Evolutionary conservation across 1,139 yeast genomes (phyloP).

Genomic region (Candida anutae): DNA sequence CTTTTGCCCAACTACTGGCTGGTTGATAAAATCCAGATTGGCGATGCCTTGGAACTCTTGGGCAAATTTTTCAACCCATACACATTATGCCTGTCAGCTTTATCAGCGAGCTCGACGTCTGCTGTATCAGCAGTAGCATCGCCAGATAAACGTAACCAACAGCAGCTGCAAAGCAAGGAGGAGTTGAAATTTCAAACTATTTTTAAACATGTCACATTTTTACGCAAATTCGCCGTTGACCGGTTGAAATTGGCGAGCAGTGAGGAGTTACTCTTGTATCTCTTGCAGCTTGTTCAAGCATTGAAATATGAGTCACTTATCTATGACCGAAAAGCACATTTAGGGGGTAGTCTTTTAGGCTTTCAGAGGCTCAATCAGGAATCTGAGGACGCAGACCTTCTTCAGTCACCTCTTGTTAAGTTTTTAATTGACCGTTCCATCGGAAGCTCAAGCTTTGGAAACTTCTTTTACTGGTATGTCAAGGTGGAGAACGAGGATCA

Average conservation of each 20-base stretch:
- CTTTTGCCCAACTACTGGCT: constrained; percentile 39
- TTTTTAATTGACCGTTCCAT: constrained; percentile 72
- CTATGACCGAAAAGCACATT: constrained; percentile 7
- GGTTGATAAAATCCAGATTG: constrained; percentile 73
- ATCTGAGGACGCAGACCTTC: constrained; percentile 14
- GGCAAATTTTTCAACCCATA: constrained; percentile 59
- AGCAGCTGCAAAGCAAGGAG: constrained; percentile 14
- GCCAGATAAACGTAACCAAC: too few species aligned
- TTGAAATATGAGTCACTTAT: constrained; percentile 58
- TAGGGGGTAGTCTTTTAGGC: constrained; percentile 5
- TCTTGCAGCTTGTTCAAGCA: constrained; percentile 89
- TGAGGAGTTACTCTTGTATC: constrained; percentile 69
- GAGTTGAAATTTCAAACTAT: constrained; percentile 26
- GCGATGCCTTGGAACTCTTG: constrained; percentile 83
- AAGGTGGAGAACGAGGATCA: constrained; percentile 82
- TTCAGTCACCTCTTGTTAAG: constrained; percentile 60
- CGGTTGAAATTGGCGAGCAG: constrained; percentile 72
- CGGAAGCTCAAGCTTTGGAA: constrained; percentile 61
- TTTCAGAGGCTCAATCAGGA: constrained; percentile 18
- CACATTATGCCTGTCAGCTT: constrained; percentile 17
- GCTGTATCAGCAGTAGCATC: not conserved
- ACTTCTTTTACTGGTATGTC: constrained; percentile 85
- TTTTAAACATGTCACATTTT: constrained; percentile 29
- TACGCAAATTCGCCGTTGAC: constrained; percentile 81
- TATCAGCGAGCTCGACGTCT: constrained; percentile 1